Percentiles rank a stretch among this genome's conserved stretches.
Evolutionary conservation across 1,284 basidiomycete species (phyloP).

Genomic region (Rhodotorula sp.): DNA sequence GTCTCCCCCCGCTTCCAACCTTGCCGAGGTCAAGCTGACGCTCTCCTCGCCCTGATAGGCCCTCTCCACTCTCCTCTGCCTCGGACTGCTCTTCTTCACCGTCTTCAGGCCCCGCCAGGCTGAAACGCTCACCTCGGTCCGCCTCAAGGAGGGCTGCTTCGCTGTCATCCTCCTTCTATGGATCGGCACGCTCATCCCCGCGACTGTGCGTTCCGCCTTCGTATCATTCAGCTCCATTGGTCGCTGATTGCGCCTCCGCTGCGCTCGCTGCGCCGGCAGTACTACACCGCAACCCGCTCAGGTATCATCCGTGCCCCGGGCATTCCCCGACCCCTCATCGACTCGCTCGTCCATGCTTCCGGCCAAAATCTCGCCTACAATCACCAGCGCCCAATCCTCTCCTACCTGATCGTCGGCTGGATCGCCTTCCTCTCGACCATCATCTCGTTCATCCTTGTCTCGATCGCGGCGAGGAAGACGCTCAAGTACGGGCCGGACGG

Average conservation of each 20-base stretch:
- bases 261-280: background rate
- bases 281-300: constrained; percentile 4
- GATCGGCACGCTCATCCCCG: constrained; percentile 30
- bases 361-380: constrained; percentile 24
- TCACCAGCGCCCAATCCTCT: constrained; percentile 13
- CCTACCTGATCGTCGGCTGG: constrained; percentile 37
- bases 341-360: constrained; percentile 13
- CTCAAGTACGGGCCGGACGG: constrained; percentile 35
- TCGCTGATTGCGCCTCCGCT: background rate
- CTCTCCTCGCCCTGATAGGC: constrained; percentile 1
- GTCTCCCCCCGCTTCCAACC: background rate
- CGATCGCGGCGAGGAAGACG: constrained; percentile 33
- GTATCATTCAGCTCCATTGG: background rate
- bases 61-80: constrained; percentile 22
- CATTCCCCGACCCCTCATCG: constrained; percentile 20
- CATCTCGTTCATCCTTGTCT: constrained; percentile 32
- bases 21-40: background rate
- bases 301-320: constrained; percentile 24
- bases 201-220: constrained; percentile 14
- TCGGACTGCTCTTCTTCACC: constrained; percentile 13
- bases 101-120: constrained; percentile 15
- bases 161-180: constrained; percentile 19
- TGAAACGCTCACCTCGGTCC: constrained; percentile 33
- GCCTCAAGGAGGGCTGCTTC: constrained; percentile 35
- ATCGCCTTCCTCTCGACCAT: constrained; percentile 27